Evolutionary conservation across 2,329 filamentous ascomycete species (phyloP), one percentile per base, ranked within the genome.

Genomic region (Colletotrichum somersetense): DNA sequence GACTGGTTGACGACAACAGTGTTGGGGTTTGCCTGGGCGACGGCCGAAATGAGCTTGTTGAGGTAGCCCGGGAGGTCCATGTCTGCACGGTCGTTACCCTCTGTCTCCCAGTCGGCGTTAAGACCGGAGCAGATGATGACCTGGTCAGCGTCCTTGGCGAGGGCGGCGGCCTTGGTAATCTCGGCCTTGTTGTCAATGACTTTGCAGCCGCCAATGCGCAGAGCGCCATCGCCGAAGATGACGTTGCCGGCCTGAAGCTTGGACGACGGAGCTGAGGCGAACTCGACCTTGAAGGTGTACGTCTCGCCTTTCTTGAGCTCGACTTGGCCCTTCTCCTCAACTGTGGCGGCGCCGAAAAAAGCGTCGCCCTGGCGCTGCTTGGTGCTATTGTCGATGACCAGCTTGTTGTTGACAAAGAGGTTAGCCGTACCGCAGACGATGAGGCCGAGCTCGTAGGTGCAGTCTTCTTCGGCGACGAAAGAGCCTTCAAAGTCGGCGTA

Each of bases 121-220:
- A 74, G 86, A 1, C 94, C 94, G 2, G 91, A 91, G 77, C 93
- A 93, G 66, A 96, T 85, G 73, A 96, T 87, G 59, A 95, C 93
- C 77, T 95, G 92, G 68, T 96, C 93, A 1, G 91, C 91, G 53
- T 88, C 86, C 78, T 86, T 88, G 40, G 94, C 94, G 8, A 92
- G 84, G 38, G 87, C 85, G 1, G 92, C 91, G 0, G 93, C 93
- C 72, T 90, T 86, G 62, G 87, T 82, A 67, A 95, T 90, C 77
- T 91, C 89, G 20, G 86, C 85, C 67, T 88, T 81, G 48, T 86
- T 81, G 75, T 90, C 85, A 57, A 91, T 86, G 50, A 88, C 84
- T 75, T 87, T 88, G 78, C 86, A 88, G 26, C 87, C 89, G 48
- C 91, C 90, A 38, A 93, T 83, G 57, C 90, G 86, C 59, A 93